Evolutionary conservation across 2,329 filamentous ascomycete genomes (phyloP).

Genomic region (Colletotrichum ledebouriae): DNA sequence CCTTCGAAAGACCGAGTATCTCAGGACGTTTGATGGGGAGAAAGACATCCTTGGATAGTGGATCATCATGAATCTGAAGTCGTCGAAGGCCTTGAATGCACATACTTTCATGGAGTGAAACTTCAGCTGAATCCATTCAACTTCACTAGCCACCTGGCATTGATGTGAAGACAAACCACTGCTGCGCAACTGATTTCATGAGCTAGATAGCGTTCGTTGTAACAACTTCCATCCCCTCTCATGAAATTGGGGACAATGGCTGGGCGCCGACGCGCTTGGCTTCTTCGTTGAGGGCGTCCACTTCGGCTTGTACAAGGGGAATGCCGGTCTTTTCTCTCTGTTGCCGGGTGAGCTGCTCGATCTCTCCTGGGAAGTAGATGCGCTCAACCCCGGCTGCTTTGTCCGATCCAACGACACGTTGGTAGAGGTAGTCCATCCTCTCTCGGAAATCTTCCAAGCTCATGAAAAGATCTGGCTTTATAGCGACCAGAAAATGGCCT

Average conservation of each 20-base stretch:
- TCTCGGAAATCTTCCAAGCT: conserved; percentile 76
- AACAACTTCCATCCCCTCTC: background rate
- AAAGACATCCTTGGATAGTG: no score
- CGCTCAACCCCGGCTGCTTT: conserved; percentile 68
- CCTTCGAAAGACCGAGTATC: no score
- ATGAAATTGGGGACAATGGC: conserved; percentile 9
- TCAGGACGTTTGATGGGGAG: no score
- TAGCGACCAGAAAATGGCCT: conserved; percentile 79
- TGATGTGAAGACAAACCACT: no score
- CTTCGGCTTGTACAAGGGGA: conserved; percentile 68
- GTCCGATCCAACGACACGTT: conserved; percentile 65
- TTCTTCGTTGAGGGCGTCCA: conserved; percentile 68
- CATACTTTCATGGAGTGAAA: no score
- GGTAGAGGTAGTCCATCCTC: conserved; percentile 69
- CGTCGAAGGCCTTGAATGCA: no score
- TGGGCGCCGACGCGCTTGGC: conserved; percentile 59
- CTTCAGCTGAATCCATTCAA: no score
- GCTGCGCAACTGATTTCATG: no score
- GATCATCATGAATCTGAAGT: no score
- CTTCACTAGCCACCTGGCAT: no score
- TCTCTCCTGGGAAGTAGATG: conserved; percentile 73
- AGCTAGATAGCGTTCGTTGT: no score
- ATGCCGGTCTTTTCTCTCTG: conserved; percentile 68
- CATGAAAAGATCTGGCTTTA: conserved; percentile 84
- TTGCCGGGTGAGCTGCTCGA: conserved; percentile 68